phyloP scores from a whole-genome alignment of 768 basidiomycete species.

The Lepiota venenata region DNA sequence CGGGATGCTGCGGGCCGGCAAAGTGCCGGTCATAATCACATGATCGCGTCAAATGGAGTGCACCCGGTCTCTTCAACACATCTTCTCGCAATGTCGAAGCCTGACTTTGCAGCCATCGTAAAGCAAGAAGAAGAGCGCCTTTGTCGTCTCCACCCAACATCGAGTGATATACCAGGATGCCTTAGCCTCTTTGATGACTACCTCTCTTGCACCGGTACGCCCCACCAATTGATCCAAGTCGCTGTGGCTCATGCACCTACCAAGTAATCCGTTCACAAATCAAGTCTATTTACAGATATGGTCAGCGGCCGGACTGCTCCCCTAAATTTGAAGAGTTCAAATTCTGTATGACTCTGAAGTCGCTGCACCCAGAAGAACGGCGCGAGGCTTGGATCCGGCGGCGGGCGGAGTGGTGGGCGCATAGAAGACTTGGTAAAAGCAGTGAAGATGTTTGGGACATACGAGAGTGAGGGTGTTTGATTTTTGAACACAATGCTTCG shows the following conservation, averaged over 20 bases:
- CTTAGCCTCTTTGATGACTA: conserved; percentile 72
- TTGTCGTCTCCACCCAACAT: conserved; percentile 62
- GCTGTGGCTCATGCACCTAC: not conserved
- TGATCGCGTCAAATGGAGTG: not conserved
- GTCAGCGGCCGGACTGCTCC: conserved; percentile 66
- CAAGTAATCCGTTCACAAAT: conserved; percentile 78
- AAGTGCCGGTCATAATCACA: not conserved
- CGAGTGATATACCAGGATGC: conserved; percentile 81
- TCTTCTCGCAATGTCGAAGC: conserved; percentile 27
- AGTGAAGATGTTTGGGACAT: conserved; percentile 96
- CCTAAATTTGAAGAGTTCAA: conserved; percentile 90
- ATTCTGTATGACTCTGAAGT: conserved; percentile 86
- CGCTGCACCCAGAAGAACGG: conserved; percentile 70
- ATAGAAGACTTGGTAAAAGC: conserved; percentile 67
- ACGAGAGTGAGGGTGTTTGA: conserved; percentile 55
- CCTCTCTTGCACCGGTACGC: conserved; percentile 62
- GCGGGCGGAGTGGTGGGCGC: conserved; percentile 95
- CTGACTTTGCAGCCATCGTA: conserved; percentile 52
- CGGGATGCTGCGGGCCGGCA: too few species aligned
- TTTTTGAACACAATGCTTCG: not conserved
- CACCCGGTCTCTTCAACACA: not conserved
- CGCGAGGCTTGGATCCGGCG: conserved; percentile 82
- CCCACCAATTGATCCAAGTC: conserved; percentile 13
- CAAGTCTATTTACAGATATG: conserved; percentile 84
- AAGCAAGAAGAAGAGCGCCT: conserved; percentile 70